Base-by-base conservation (phyloP, 2,329 filamentous ascomycete species). In the Phoma sp. region DNA sequence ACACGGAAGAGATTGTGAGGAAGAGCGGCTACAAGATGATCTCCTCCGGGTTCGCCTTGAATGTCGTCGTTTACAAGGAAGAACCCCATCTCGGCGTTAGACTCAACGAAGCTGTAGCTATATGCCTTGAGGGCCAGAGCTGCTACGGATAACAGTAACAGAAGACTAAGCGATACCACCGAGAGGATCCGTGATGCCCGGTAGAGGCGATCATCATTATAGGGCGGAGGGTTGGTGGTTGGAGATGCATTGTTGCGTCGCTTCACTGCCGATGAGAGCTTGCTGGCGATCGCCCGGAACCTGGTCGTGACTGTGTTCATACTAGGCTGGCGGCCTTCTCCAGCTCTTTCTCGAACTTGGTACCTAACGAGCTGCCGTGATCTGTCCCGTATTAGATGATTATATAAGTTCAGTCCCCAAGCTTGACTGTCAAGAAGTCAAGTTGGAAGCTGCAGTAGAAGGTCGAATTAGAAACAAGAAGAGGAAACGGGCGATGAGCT, bases 61-160 rank as follows among this genome's bases (percentile, higher is more conserved):
- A 42, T 38, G 23, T 62, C 59, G 14, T 54, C 55, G 2, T 60
- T 62, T 7, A 63, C 47, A 48, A 68, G 69, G 15, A 61, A 54
- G 48, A 74, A 74, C 7, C 70, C 71, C n/a, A 51, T 66, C 38
- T 66, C 62, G 3, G 47, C 50, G 32, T 74, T 74, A 42, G 67
- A 65, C 33, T 72, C 67, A 42, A 73, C 65, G 59, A 74, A 74
- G 47, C 56, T 64, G 40, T 71, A 65, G 2, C 69, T 72, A 33
- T 66, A 59, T 1, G 64, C 66, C 34, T 72, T 71, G 20, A 74
- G 61, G 0, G 52, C 57, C 34, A 74, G 36, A 21, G 42, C 26
- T 23, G 47, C 29, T 12, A 47, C 42, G 1, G 53, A 50, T 2
- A 56, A 32, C 4, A 51, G 20, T 5, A 56, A 36, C 17, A 56